phyloP scores from a whole-genome alignment of 257 asterid species.

The Solanum dulcamara region DNA sequence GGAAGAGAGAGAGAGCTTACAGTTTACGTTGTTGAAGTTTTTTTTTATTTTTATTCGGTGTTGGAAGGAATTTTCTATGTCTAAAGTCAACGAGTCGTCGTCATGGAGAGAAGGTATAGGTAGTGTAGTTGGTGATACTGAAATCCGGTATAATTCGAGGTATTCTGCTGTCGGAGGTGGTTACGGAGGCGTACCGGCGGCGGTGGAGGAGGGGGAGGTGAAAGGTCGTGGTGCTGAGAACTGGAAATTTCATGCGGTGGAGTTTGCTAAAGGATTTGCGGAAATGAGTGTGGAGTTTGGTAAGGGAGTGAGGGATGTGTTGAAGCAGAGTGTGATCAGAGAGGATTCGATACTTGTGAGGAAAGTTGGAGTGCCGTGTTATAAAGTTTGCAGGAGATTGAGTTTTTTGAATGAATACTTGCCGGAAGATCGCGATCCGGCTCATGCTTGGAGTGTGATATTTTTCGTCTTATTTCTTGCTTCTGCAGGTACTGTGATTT shows the following conservation, averaged over 20 bases:
- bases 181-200: not conserved
- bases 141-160: slow-evolving; percentile 12
- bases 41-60: not conserved
- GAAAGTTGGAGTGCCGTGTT: slow-evolving; percentile 58
- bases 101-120: slow-evolving; percentile 20
- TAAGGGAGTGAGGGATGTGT: slow-evolving; percentile 84
- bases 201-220: slow-evolving; percentile 8
- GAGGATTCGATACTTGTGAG: slow-evolving; percentile 76
- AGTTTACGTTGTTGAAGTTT: slow-evolving; percentile 16
- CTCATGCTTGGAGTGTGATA: slow-evolving; percentile 71
- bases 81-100: slow-evolving; percentile 55
- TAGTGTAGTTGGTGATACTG: slow-evolving; percentile 13
- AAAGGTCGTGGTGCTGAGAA: slow-evolving; percentile 13
- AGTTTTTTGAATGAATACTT: slow-evolving; percentile 65
- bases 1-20: slow-evolving; percentile 3
- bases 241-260: slow-evolving; percentile 70
- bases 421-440: slow-evolving; percentile 99
- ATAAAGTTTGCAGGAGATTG: slow-evolving; percentile 30
- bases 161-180: slow-evolving; percentile 1
- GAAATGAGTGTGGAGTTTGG: slow-evolving; percentile 93
- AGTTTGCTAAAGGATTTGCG: slow-evolving; percentile 82
- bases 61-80: slow-evolving; percentile 22
- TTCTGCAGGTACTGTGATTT: slow-evolving; percentile 38
- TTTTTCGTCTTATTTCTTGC: slow-evolving; percentile 40
- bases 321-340: slow-evolving; percentile 66